Evolutionary conservation across 2,329 filamentous ascomycete species (phyloP), one percentile per base, ranked within the genome.

Genomic region (Beauveria asiatica): DNA sequence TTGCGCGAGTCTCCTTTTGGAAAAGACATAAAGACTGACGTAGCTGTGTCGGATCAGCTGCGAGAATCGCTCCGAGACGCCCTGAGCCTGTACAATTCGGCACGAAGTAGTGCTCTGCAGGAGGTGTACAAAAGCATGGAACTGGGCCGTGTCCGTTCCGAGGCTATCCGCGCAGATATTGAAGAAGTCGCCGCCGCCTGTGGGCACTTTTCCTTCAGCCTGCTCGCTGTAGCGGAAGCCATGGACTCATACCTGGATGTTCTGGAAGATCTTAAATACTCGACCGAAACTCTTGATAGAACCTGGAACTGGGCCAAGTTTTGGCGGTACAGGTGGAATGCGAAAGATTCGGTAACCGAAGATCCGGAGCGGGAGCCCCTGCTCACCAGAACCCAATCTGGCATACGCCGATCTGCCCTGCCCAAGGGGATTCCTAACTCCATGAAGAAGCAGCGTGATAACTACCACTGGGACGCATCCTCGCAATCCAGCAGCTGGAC

Each of bases 181-280:
- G 94, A 99, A 71, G 94, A 99, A 73, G 92, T 97, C 11, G 92
- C 93, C 45, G 93, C 94, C n/a, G 95, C 92, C 60, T 99, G 94
- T 69, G 93, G 94, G 0, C 92, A 97, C 73, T 99, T 97, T 70
- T 93, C 90, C 69, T 97, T 94, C 70, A 95, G 89, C 48, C 78
- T 99, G 27, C 84, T 94, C 64, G 89, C 94, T 65, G 93, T 97
- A 69, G 92, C 91, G 0, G 90, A 96, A 69, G 92, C 97, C 69
- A 89, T 96, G 76, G 85, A 90, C 65, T 83, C 83, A 13, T 94
- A 96, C 66, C 74, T 99, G 49, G 85, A 90, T 57, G 86, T 94
- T 0, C 76, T 99, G 5, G 91, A 97, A 68, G 90, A 96, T 46
- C 75, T 97, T 45, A 92, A 94, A 70, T 82, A 88, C 63, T 77